Evolutionary conservation across 768 basidiomycete species (phyloP).

Genomic region (Pulveroboletus sp.): DNA sequence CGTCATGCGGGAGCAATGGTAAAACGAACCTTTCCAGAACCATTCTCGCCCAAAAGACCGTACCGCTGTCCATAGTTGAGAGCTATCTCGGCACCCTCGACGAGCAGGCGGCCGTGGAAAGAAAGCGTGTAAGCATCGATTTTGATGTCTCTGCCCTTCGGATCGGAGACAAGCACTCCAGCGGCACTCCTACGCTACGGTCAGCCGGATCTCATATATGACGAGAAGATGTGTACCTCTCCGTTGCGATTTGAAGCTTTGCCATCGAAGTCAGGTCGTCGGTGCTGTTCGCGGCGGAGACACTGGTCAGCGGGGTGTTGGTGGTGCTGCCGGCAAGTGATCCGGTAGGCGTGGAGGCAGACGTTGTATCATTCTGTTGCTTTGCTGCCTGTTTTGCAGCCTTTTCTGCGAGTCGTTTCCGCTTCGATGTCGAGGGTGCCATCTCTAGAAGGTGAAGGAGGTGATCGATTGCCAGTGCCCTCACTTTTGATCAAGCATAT

Average conservation of each 20-base stretch:
- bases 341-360: slow-evolving; percentile 58
- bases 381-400: slow-evolving; percentile 75
- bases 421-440: slow-evolving; percentile 80
- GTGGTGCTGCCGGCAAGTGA: slow-evolving; percentile 59
- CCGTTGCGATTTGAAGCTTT: slow-evolving; percentile 84
- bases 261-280: slow-evolving; percentile 86
- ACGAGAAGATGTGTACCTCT: slow-evolving; percentile 52
- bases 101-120: slow-evolving; percentile 89
- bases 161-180: slow-evolving; percentile 90
- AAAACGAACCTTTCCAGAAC: slow-evolving; percentile 86
- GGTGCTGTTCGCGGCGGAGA: slow-evolving; percentile 72
- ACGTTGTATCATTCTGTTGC: slow-evolving; percentile 40
- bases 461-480: slow-evolving; percentile 24
- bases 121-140: slow-evolving; percentile 94
- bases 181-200: slow-evolving; percentile 63
- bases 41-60: slow-evolving; percentile 94
- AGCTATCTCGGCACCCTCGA: slow-evolving; percentile 61
- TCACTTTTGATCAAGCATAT: slow-evolving; percentile 14
- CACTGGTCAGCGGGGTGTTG: slow-evolving; percentile 78
- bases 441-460: slow-evolving; percentile 34
- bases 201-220: neutral
- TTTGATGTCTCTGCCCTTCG: slow-evolving; percentile 93
- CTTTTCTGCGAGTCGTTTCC: slow-evolving; percentile 94
- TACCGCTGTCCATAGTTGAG: slow-evolving; percentile 92
- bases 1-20: slow-evolving; percentile 7